Conservation (phyloP, 2,329 filamentous ascomycete genomes). For the Beauveria pseudobassiana region DNA sequence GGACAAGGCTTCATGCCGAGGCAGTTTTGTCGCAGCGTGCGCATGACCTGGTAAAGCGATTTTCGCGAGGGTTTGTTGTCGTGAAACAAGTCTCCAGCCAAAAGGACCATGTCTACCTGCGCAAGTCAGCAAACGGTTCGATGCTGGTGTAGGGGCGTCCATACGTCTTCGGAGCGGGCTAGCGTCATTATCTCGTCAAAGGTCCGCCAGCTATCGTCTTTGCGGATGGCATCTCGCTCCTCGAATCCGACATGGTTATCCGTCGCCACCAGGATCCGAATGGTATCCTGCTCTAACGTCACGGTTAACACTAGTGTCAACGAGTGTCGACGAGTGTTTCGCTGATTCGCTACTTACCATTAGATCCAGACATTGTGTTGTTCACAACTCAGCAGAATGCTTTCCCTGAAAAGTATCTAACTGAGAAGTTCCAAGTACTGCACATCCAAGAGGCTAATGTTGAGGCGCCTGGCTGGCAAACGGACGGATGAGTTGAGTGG, state of each 20-base stretch:
- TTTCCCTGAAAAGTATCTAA: not conserved
- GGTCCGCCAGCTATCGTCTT: slow-evolving; percentile 91
- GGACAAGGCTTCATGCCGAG: slow-evolving; percentile 93
- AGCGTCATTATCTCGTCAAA: slow-evolving; percentile 94
- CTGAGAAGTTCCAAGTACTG: not conserved
- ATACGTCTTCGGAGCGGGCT: slow-evolving; percentile 72
- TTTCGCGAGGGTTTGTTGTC: slow-evolving; percentile 97
- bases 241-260: slow-evolving; percentile 98
- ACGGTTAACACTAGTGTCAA: not conserved
- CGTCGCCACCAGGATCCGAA: slow-evolving; percentile 87
- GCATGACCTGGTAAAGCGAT: slow-evolving; percentile 96
- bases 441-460: not conserved
- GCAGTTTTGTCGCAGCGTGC: slow-evolving; percentile 85
- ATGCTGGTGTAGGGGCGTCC: not conserved
- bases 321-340: not conserved
- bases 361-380: not conserved
- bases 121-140: not conserved
- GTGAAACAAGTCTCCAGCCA: slow-evolving; percentile 93
- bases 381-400: too few species aligned
- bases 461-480: not conserved
- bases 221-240: slow-evolving; percentile 87
- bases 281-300: slow-evolving; percentile 62
- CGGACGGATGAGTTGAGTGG: not conserved
- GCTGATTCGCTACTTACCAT: not conserved
- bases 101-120: slow-evolving; percentile 87